phyloP scores from a whole-genome alignment of 306 rosid genomes.

The Cucumis melo region DNA sequence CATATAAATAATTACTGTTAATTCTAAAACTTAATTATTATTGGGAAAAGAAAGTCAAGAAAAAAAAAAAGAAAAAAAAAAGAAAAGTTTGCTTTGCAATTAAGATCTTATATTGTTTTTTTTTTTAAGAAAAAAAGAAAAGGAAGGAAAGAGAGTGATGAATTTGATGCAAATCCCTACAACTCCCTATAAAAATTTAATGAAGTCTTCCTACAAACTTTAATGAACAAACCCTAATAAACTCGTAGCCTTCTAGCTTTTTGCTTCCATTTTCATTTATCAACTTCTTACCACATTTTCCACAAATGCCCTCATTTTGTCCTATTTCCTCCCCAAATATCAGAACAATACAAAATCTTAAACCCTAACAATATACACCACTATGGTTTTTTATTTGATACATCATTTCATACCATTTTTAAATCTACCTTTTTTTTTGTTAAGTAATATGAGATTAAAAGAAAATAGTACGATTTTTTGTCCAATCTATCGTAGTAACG shows the following conservation, averaged over 20 bases:
- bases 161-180: constrained; percentile 1
- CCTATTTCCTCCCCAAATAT: too few relatives aligned
- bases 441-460: too few relatives aligned
- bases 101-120: neutral
- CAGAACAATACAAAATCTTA: too few relatives aligned
- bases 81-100: neutral
- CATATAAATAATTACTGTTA: neutral
- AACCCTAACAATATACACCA: too few relatives aligned
- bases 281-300: neutral
- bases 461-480: too few relatives aligned
- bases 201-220: neutral
- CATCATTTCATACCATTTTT: too few relatives aligned
- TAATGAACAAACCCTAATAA: neutral
- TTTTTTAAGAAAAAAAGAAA: neutral
- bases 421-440: too few relatives aligned
- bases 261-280: neutral
- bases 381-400: too few relatives aligned
- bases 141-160: neutral
- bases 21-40: neutral
- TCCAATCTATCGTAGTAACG: too few relatives aligned
- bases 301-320: neutral
- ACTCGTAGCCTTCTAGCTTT: neutral
- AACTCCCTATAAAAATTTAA: constrained; percentile 4
- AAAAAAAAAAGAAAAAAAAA: too few relatives aligned
- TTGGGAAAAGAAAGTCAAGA: constrained; percentile 1